A percentile compares a stretch with the other conserved stretches of the same genome.
phyloP scores from a whole-genome alignment of 768 basidiomycete genomes.

The Hygrocybe coccinea region DNA sequence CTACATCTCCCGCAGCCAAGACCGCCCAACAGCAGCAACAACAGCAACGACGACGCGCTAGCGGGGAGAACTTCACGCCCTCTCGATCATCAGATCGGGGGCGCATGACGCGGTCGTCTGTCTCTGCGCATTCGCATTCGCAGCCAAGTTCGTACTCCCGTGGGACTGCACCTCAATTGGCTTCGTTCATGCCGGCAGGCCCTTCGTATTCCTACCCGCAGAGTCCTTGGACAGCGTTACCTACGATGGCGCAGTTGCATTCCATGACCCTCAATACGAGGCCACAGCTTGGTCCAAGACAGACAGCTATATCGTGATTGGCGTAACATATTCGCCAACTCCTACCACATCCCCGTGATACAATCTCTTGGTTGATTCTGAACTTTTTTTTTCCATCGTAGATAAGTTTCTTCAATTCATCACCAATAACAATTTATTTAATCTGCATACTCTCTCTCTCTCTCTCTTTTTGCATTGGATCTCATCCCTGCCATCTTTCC shows the following conservation, averaged over 20 bases:
- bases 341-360: background rate
- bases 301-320: background rate
- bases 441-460: background rate
- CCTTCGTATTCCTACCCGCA: constrained; percentile 10
- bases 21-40: constrained; percentile 7
- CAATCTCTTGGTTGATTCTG: background rate
- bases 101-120: constrained; percentile 11
- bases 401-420: background rate
- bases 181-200: constrained; percentile 9
- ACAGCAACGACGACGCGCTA: constrained; percentile 13
- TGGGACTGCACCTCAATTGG: constrained; percentile 6
- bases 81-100: constrained; percentile 6
- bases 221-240: constrained; percentile 43
- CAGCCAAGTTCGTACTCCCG: constrained; percentile 18
- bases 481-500: too few relatives aligned
- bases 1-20: background rate
- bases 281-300: background rate
- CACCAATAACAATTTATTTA: background rate
- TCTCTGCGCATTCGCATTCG: constrained; percentile 23
- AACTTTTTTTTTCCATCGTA: background rate
- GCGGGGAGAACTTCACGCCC: constrained; percentile 14
- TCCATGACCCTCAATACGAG: background rate
- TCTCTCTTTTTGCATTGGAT: too few relatives aligned
- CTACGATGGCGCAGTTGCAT: constrained; percentile 17
- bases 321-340: too few relatives aligned